These are phyloP conservation scores for Pugionium dolabratum DNA, from an alignment of 345 rosid genomes.

Conservation along the genomic window DNA sequence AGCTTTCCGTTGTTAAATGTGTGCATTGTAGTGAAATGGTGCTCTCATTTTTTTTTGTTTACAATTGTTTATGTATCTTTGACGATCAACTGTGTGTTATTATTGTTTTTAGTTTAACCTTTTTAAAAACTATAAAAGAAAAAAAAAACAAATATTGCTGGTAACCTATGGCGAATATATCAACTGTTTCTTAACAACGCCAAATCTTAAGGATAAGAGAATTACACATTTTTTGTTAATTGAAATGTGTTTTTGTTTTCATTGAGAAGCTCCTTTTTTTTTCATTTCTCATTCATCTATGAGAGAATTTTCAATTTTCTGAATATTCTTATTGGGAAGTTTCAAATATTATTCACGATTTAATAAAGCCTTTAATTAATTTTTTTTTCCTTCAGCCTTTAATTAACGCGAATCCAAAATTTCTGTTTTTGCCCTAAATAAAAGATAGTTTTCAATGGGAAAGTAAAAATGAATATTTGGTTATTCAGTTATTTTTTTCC, in stretches of 20 bases:
- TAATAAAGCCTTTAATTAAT: too few species aligned
- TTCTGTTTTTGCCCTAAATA: not conserved
- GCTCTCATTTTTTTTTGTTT: not conserved
- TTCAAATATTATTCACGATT: not conserved
- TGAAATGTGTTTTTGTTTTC: too few species aligned
- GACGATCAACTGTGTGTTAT: conserved; percentile 4
- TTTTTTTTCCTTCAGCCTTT: not conserved
- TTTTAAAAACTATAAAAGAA: not conserved
- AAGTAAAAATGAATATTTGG: too few species aligned
- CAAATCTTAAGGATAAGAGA: too few species aligned
- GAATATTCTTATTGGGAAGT: not conserved
- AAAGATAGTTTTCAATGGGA: too few species aligned
- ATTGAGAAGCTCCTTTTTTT: too few species aligned
- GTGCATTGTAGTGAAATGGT: conserved; percentile 37
- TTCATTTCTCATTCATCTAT: too few species aligned
- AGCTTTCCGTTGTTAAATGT: conserved; percentile 12
- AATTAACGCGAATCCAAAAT: not conserved
- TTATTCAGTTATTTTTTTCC: too few species aligned
- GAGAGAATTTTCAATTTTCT: not conserved
- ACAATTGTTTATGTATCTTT: conserved; percentile 22
- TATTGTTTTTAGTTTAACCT: not conserved
- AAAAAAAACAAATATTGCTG: not conserved
- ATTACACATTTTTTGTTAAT: too few species aligned
- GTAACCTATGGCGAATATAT: too few species aligned
- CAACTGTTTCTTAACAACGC: too few species aligned